These are phyloP conservation scores for Antarctomyces pellizariae DNA, from an alignment of 495 filamentous ascomycete genomes.

Conservation along the genomic window DNA sequence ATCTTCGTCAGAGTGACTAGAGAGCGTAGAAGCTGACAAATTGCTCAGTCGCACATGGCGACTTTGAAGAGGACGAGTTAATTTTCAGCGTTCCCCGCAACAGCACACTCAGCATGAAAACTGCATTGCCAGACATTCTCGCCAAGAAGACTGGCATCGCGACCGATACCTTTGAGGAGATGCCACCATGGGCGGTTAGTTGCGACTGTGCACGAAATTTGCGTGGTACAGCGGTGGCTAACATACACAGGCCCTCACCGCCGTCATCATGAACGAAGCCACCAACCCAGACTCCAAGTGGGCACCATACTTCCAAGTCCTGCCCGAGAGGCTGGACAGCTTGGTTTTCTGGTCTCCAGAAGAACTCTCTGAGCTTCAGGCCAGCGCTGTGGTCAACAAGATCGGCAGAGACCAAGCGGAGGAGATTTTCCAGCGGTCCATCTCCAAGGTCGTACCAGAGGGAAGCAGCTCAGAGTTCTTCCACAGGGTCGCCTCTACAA, in stretches of 20 bases:
- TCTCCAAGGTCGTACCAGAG: slow-evolving; percentile 29
- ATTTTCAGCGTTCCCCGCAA: slow-evolving; percentile 38
- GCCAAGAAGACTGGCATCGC: background rate
- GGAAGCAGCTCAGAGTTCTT: slow-evolving; percentile 17
- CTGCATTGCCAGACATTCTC: background rate
- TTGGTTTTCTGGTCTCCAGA: slow-evolving; percentile 69
- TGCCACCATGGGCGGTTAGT: slow-evolving; percentile 12
- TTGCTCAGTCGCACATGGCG: slow-evolving; percentile 26
- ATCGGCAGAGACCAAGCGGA: slow-evolving; percentile 58
- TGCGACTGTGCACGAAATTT: background rate
- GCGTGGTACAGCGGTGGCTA: no score
- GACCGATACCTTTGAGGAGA: background rate
- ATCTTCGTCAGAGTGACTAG: no score
- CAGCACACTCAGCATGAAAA: slow-evolving; percentile 21
- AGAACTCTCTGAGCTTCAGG: slow-evolving; percentile 54
- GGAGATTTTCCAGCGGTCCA: slow-evolving; percentile 32
- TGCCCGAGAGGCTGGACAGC: slow-evolving; percentile 61
- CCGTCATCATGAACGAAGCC: slow-evolving; percentile 64
- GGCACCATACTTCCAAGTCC: slow-evolving; percentile 59
- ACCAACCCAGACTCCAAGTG: slow-evolving; percentile 37
- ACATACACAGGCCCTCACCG: slow-evolving; percentile 27
- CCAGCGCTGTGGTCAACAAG: slow-evolving; percentile 49
- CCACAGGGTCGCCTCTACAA: slow-evolving; percentile 62
- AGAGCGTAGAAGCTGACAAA: slow-evolving; percentile 14
- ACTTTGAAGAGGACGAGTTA: slow-evolving; percentile 36